phyloP scores from a whole-genome alignment of 2,329 filamentous ascomycete species.

The Pestalotiopsis fici region DNA sequence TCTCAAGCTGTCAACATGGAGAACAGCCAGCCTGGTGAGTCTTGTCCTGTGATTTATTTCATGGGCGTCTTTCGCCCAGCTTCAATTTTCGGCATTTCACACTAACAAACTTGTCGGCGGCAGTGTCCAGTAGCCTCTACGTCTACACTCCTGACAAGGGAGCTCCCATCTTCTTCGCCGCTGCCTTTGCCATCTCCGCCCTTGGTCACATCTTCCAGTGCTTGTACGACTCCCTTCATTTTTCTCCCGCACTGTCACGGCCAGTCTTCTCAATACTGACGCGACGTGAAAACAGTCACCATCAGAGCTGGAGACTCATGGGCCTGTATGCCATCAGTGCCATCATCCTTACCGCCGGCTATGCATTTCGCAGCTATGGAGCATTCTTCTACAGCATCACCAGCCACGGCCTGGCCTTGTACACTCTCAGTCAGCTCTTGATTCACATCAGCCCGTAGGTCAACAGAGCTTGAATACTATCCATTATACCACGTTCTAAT shows the following conservation, averaged over 20 bases:
- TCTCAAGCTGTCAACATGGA: neutral
- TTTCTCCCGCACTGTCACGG: neutral
- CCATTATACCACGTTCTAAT: neutral
- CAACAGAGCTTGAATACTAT: neutral
- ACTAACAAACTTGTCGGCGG: neutral
- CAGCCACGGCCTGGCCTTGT: neutral
- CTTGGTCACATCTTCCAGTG: neutral
- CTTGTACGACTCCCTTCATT: neutral
- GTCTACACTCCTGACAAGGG: constrained; percentile 14
- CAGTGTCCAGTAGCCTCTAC: constrained; percentile 5
- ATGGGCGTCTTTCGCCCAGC: neutral
- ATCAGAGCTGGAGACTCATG: constrained; percentile 11
- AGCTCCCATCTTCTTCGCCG: constrained; percentile 11
- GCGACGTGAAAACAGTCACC: constrained; percentile 2
- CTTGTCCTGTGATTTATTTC: no score
- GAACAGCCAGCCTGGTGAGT: neutral
- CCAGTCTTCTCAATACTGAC: neutral
- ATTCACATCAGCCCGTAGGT: neutral
- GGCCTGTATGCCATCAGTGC: constrained; percentile 9
- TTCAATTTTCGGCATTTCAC: neutral
- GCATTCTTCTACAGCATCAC: neutral
- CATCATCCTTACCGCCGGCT: constrained; percentile 2
- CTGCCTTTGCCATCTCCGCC: constrained; percentile 10
- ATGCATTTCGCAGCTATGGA: neutral
- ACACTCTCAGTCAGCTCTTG: neutral